A percentile compares a stretch with the other conserved stretches of the same genome.
Conservation (phyloP, 257 asterid species). For the Gentiana macrophylla region DNA sequence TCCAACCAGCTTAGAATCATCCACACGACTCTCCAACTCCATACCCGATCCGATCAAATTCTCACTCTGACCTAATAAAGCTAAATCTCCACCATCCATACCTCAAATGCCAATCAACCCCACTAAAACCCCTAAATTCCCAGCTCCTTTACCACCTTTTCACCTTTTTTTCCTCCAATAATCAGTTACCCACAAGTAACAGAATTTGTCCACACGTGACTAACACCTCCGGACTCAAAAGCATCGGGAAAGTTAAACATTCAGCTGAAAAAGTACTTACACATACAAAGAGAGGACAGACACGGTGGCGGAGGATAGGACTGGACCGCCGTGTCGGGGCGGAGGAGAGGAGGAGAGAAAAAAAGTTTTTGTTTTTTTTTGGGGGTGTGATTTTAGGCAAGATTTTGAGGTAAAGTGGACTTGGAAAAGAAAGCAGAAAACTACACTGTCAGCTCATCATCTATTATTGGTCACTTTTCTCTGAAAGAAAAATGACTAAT, state of each 20-base stretch:
- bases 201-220: too few species aligned
- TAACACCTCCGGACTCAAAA: constrained; percentile 5
- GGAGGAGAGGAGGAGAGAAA: neutral
- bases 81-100: constrained; percentile 15
- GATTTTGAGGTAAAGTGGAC: neutral
- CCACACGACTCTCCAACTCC: neutral
- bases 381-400: neutral
- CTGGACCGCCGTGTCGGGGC: neutral
- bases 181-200: too few species aligned
- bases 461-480: too few species aligned
- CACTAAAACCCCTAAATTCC: constrained; percentile 16
- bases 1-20: too few species aligned
- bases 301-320: constrained; percentile 6
- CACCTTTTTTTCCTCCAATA: too few species aligned
- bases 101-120: neutral
- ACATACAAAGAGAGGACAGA: neutral
- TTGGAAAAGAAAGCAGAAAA: too few species aligned
- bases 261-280: constrained; percentile 3
- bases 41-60: constrained; percentile 14
- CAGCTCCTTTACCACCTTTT: neutral
- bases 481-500: too few species aligned
- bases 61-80: constrained; percentile 15
- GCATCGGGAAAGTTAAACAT: constrained; percentile 4
- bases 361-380: too few species aligned
- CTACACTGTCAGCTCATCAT: too few species aligned